A percentile compares a stretch with the other conserved stretches of the same genome.
phyloP scores from a whole-genome alignment of 2,329 filamentous ascomycete species.

The Knoxdaviesia proteae region DNA sequence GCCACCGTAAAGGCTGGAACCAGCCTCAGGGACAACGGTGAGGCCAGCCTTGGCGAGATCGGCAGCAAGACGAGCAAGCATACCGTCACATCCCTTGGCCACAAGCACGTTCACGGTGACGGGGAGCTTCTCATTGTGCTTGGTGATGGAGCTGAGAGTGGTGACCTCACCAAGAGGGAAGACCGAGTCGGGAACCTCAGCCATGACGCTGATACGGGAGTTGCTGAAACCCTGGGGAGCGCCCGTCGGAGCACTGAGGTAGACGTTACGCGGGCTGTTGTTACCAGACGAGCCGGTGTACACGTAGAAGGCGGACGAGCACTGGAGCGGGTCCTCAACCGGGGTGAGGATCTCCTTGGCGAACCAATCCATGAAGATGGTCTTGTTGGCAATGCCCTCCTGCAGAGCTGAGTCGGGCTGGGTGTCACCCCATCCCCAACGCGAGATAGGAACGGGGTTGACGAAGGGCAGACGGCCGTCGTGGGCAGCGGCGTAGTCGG shows the following conservation, averaged over 20 bases:
- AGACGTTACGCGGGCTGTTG: conserved; percentile 12
- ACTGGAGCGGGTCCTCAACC: conserved; percentile 22
- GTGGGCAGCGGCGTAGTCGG: conserved; percentile 16
- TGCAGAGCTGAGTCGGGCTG: conserved; percentile 9
- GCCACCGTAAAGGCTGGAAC: conserved; percentile 11
- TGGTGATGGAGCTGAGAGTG: conserved; percentile 16
- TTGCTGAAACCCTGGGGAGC: conserved; percentile 24
- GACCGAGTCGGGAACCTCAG: conserved; percentile 19
- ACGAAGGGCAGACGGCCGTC: conserved; percentile 16
- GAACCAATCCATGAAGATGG: conserved; percentile 24
- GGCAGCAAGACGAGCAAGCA: conserved; percentile 31
- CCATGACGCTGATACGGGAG: conserved; percentile 13
- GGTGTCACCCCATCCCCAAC: conserved; percentile 16
- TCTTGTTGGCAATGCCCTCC: conserved; percentile 26
- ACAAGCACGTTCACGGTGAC: conserved; percentile 37
- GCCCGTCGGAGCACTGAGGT: conserved; percentile 16
- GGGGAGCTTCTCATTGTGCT: conserved; percentile 27
- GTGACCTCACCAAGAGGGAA: conserved; percentile 20
- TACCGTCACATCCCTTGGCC: conserved; percentile 37
- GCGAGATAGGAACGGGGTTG: conserved; percentile 14
- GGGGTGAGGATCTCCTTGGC: conserved; percentile 20
- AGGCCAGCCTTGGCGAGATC: conserved; percentile 28
- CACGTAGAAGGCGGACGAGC: conserved; percentile 26
- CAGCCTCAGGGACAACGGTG: conserved; percentile 21
- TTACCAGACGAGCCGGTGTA: conserved; percentile 17